Evolutionary conservation across 192 early-diverging fungal genomes (phyloP).

Genomic region (Entomortierella beljakovae): DNA sequence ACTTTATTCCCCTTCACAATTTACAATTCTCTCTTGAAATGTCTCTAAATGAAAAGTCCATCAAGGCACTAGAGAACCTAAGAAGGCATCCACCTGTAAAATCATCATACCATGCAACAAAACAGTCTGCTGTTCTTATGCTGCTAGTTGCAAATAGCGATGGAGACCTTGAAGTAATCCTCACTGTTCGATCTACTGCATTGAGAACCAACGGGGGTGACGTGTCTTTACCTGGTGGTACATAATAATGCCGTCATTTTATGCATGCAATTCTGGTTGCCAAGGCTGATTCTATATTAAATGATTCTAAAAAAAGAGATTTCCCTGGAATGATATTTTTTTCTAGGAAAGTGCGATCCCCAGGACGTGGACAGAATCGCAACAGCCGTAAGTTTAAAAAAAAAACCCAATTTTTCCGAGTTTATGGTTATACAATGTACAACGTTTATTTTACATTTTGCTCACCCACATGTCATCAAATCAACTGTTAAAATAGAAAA

Average conservation of each 20-base stretch:
- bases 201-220: slow-evolving; percentile 41
- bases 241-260: background rate
- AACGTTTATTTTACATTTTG: background rate
- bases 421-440: background rate
- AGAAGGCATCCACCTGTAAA: background rate
- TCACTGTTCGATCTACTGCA: slow-evolving; percentile 25
- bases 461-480: background rate
- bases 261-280: background rate
- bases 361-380: slow-evolving; percentile 34
- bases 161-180: slow-evolving; percentile 49
- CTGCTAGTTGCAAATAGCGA: slow-evolving; percentile 18
- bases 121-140: slow-evolving; percentile 35
- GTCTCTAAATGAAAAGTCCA: slow-evolving; percentile 26
- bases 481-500: slow-evolving; percentile 8
- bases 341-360: slow-evolving; percentile 36
- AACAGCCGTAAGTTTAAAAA: slow-evolving; percentile 32
- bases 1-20: background rate
- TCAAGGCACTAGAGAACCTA: slow-evolving; percentile 13
- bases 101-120: slow-evolving; percentile 11
- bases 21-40: background rate
- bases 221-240: slow-evolving; percentile 45
- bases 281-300: too few species aligned
- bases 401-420: background rate
- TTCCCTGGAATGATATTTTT: background rate
- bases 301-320: background rate